Evolutionary conservation across 1,139 yeast genomes (phyloP).

Genomic region (Groenewaldozyma sp.): DNA sequence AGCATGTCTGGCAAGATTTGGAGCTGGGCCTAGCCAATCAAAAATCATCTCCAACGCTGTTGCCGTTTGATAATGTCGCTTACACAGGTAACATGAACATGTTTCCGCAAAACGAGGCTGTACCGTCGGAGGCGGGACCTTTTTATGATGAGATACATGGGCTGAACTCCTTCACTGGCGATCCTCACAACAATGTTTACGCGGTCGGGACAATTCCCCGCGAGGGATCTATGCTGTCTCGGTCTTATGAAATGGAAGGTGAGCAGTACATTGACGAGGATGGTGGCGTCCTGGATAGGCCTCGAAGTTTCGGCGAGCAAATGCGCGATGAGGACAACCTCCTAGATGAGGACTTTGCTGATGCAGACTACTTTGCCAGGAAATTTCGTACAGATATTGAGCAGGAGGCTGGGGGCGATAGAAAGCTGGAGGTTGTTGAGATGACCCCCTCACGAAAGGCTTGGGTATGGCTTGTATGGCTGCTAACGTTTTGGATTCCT

Average conservation of each 20-base stretch:
- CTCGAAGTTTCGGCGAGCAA: constrained; percentile 14
- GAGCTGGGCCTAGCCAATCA: constrained; percentile 23
- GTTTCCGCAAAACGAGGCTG: background rate
- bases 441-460: constrained; percentile 27
- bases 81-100: background rate
- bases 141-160: background rate
- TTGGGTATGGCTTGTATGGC: constrained; percentile 34
- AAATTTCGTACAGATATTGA: constrained; percentile 16
- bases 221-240: background rate
- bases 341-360: constrained; percentile 17
- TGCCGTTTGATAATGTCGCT: background rate
- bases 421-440: constrained; percentile 20
- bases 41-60: background rate
- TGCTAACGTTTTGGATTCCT: constrained; percentile 34
- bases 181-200: constrained; percentile 1
- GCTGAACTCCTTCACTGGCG: background rate
- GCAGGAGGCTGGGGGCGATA: constrained; percentile 7
- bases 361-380: constrained; percentile 19
- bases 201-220: background rate
- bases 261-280: constrained; percentile 1
- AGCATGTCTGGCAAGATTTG: constrained; percentile 30
- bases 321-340: constrained; percentile 16
- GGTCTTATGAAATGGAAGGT: constrained; percentile 5
- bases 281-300: constrained; percentile 3
- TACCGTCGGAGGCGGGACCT: background rate